Evolutionary conservation across 257 asterid genomes (phyloP).

Genomic region (Marsdenia floribunda): DNA sequence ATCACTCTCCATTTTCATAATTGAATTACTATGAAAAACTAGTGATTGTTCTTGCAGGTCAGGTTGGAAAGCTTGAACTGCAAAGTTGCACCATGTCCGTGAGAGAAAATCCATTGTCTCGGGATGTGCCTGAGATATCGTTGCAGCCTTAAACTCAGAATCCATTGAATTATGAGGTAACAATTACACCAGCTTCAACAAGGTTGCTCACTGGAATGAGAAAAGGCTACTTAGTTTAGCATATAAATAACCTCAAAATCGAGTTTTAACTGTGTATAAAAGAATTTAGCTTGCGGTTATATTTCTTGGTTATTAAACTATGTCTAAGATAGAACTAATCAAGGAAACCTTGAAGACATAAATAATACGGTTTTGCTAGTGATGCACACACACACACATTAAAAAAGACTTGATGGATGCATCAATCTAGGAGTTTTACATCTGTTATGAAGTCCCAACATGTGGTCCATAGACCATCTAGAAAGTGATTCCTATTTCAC

Average conservation of each 20-base stretch:
- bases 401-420: background rate
- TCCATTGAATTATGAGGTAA: slow-evolving; percentile 46
- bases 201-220: slow-evolving; percentile 13
- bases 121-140: slow-evolving; percentile 85
- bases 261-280: background rate
- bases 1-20: slow-evolving; percentile 32
- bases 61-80: slow-evolving; percentile 70
- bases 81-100: slow-evolving; percentile 76
- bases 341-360: background rate
- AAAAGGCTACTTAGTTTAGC: slow-evolving; percentile 14
- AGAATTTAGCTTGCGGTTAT: background rate
- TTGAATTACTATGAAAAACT: slow-evolving; percentile 41
- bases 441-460: slow-evolving; percentile 15
- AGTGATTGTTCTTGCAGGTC: slow-evolving; percentile 46
- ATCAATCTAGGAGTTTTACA: background rate
- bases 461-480: slow-evolving; percentile 48
- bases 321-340: background rate
- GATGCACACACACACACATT: too few relatives aligned
- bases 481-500: slow-evolving; percentile 41
- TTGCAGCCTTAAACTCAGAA: slow-evolving; percentile 38
- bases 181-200: slow-evolving; percentile 6
- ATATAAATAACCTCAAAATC: slow-evolving; percentile 16
- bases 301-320: background rate
- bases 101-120: slow-evolving; percentile 95
- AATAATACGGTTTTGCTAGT: background rate